Percentiles rank a stretch among this genome's conserved stretches.
Conservation (phyloP, 371 early-diverging fungal species). For the Lichtheimia corymbifera region DNA sequence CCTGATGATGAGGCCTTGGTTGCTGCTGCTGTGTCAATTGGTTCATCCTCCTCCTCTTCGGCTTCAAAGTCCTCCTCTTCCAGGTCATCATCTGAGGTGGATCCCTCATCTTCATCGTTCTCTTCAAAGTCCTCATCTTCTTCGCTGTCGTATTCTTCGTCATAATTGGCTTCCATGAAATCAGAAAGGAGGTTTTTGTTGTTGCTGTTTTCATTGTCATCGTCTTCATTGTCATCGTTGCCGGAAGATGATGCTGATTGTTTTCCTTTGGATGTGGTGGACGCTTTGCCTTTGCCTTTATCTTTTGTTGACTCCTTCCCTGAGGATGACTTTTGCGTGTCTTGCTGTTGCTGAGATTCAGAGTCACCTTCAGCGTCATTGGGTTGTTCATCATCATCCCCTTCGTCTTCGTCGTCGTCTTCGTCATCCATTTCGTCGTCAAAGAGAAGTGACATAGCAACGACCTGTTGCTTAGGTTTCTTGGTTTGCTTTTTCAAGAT, state of each 20-base stretch:
- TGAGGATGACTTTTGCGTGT: neutral
- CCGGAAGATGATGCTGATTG: neutral
- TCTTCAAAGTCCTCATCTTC: conserved; percentile 16
- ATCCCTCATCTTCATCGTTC: conserved; percentile 26
- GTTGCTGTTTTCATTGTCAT: conserved; percentile 16
- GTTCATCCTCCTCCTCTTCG: conserved; percentile 24
- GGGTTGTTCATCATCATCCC: neutral
- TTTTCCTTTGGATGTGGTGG: neutral
- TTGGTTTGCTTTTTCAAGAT: conserved; percentile 43
- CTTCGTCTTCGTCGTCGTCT: conserved; percentile 29
- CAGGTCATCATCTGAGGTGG: conserved; percentile 25
- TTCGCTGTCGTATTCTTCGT: conserved; percentile 24
- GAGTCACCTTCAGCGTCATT: conserved; percentile 4
- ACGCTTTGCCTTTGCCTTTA: conserved; percentile 43
- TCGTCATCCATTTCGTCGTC: conserved; percentile 38
- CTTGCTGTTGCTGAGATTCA: conserved; percentile 3
- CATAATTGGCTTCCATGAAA: conserved; percentile 21
- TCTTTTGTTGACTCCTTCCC: conserved; percentile 9
- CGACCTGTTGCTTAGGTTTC: conserved; percentile 18
- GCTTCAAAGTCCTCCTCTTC: conserved; percentile 33
- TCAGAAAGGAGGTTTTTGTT: conserved; percentile 11
- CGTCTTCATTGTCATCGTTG: conserved; percentile 9
- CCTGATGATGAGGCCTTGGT: conserved; percentile 3
- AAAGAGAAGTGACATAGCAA: conserved; percentile 31
- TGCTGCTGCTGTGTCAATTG: conserved; percentile 13